Evolutionary conservation across 768 basidiomycete genomes (phyloP), one percentile per base, ranked within the genome.

Genomic region (Boletus huronensis): DNA sequence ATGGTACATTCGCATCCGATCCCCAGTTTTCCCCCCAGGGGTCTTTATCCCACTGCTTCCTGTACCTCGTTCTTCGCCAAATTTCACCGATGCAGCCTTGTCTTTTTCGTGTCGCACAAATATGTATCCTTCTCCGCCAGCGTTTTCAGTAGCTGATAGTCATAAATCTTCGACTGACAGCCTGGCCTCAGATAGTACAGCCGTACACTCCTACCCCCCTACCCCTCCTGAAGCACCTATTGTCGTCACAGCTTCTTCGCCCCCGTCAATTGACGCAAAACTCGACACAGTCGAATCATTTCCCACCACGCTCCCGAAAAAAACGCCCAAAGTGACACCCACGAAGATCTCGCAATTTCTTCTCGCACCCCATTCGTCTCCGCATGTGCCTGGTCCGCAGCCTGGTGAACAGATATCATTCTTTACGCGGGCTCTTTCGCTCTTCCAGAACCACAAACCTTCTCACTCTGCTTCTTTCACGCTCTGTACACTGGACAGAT

Each of bases 1-100:
- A 42, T 93, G 90, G 90, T 93, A 92, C 69, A 83, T 93, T 55
- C 86, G 86, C 39, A 72, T 93, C 25, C 81, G 87, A 34, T 74
- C 87, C 2, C 90, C 90, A 0, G 62, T 76, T 5, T 91, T 90
- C 58, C 85, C 88, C 0, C 84, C 81, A 13, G 72, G 79, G 3
- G 75, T 78, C 11, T 82, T 76, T 57, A 85, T 85, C 28, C 77
- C 82, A 1, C 64, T 85, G 8, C 70, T 75, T 23, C 82, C 84
- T 9, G 72, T 84, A 0, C 70, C 79, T 3, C 72, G 70, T 25
- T 68, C 70, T 26, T 78, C 80, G 0, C 75, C 76, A 1, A 72
- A 79, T 54, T 78, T 81, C 55, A 70, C 71, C 7, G 78, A 83
- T 6, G 83, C 78, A 0, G 75, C 82, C 5, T 68, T 85, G 39